phyloP scores from a whole-genome alignment of 495 filamentous ascomycete species.

The Recurvomyces mirabilis region DNA sequence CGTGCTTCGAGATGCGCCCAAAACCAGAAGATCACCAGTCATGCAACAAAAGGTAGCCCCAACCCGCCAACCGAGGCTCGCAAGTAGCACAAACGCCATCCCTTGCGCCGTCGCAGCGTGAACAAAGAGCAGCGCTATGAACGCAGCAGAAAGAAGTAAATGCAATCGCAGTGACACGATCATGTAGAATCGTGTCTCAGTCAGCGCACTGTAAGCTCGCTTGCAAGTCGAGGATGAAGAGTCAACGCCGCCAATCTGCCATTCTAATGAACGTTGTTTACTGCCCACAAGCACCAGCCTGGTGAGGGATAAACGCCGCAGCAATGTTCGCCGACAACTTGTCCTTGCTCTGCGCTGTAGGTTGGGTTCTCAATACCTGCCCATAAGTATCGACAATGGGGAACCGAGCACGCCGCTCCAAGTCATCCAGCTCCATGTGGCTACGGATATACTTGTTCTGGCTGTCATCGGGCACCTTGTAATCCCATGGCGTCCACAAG shows the following conservation, averaged over 20 bases:
- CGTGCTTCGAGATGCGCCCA: too few relatives aligned
- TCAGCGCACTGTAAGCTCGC: neutral
- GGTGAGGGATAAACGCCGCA: conserved; percentile 10
- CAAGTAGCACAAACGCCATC: conserved; percentile 2
- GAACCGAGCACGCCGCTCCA: conserved; percentile 54
- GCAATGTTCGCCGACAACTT: conserved; percentile 6
- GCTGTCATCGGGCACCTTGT: conserved; percentile 60
- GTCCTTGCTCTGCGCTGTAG: conserved; percentile 3
- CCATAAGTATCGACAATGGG: conserved; percentile 48
- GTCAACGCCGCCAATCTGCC: too few relatives aligned
- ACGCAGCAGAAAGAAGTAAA: conserved; percentile 14
- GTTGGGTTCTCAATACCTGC: neutral
- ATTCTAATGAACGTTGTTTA: too few relatives aligned
- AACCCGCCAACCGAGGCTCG: too few relatives aligned
- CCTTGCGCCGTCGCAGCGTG: conserved; percentile 2
- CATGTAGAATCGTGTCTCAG: neutral
- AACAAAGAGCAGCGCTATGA: conserved; percentile 5
- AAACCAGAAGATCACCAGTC: too few relatives aligned
- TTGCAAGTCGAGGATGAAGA: neutral
- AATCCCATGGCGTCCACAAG: conserved; percentile 63
- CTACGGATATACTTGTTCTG: conserved; percentile 63
- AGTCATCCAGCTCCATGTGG: conserved; percentile 55
- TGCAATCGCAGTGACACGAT: neutral
- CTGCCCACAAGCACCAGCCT: conserved; percentile 19
- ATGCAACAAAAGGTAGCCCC: too few relatives aligned